Evolutionary conservation across 1,284 basidiomycete species (phyloP), one percentile per base, ranked within the genome.

Genomic region (Sphagnurus paluster): DNA sequence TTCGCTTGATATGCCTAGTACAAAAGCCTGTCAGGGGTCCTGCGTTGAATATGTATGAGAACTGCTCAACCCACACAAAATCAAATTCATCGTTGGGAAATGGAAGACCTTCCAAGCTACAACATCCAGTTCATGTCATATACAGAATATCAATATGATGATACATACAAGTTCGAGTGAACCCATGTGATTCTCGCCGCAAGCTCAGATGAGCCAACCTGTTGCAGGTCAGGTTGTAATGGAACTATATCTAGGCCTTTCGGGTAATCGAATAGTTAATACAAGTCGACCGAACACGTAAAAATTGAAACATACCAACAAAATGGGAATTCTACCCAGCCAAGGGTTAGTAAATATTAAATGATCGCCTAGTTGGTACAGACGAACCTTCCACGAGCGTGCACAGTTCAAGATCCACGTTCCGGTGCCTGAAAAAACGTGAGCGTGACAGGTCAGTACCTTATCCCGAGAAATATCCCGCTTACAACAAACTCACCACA

Each of bases 31-130:
- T n/a, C 29, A 14, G 30, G 17, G 30, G 4, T 42, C 20, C 16
- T 21, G n/a, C 1, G 9, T 2, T 16, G 16, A 32, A 40, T 2
- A 11, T 4, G n/a, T 3, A 30, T 38, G 6, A 8, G 8, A 13
- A 30, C 46, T 14, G 0, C 16, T 16, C 14, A 66, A 80, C 59
- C 65, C 8, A 85, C 81, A 87, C 80, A 57, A 77, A 86, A 57
- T 87, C 85, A 57, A 88, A 88, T 57, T 85, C 80, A 29, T 80
- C 80, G 52, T 81, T 72, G 11, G 74, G 74, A 59, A 88, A 88
- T 0, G 85, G 84, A 39, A 88, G 71, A 0, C 71, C 69, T 46
- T 86, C 80, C 25, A 88, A 66, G 59, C 84, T 86, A 34, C 14
- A 14, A 3, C 4, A 19, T 40, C 30, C 29, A 42, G 44, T 39